Base-by-base conservation (phyloP, 352 stramenopile genomes). In the Pythium biforme region DNA sequence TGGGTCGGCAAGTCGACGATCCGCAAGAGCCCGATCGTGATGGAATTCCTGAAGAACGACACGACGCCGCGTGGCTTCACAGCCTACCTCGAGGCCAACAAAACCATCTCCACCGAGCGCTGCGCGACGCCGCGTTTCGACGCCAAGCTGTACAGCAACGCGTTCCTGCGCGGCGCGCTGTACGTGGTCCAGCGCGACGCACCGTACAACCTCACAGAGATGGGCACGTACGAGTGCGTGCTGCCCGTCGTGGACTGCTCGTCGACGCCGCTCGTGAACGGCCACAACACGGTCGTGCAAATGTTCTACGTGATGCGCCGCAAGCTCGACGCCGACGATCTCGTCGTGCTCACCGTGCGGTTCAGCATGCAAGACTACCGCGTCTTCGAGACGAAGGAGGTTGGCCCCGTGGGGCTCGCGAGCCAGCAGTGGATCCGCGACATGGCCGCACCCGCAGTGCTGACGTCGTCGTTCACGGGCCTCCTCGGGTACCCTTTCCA, bases 231-330 rank as follows among this genome's bases (percentile, higher is more conserved):
- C 22, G 33, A 65, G 29, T 17, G 37, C 17, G 40, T 65, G 8
- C 31, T 75, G 25, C 68, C 74, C 0, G 55, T 86, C 0, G 63
- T 83, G 9, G 75, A 84, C 47, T 86, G 77, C 52, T 68, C 70
- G 15, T 78, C 66, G 19, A 50, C 47, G 7, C 41, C 64, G 26
- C 59, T 86, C 53, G 1, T 63, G 4, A 4, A 57, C 1, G 52
- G 27, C 1, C 27, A 61, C 40, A 19, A 40, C 23, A 61, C 61
- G 2, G 15, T 49, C 26, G 33, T 23, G 6, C 37, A 40, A 6
- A 40, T 64, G 37, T 61, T 59, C 34, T 70, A 50, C 33, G 31
- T 74, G 4, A 31, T 70, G 45, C 62, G 62, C 50, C 9, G 20
- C 8, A 59, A 68, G 7, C 12, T 50, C 12, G 14, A 37, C 14